These are phyloP conservation scores for Arthrobotrys pseudoclavata DNA, from an alignment of 2,329 filamentous ascomycete genomes.

Conservation along the genomic window DNA sequence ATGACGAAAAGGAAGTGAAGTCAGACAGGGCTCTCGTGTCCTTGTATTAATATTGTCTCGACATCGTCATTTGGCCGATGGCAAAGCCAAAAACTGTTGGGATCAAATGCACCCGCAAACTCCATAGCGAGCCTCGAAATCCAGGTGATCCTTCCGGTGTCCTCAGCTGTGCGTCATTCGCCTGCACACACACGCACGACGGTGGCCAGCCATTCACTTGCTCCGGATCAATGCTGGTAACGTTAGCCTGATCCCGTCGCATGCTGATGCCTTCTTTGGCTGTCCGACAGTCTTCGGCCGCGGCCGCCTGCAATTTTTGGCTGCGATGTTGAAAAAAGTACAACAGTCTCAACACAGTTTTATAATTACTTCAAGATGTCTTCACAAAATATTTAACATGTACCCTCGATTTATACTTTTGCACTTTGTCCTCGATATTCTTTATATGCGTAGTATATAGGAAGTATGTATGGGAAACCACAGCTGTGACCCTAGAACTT, in stretches of 20 bases:
- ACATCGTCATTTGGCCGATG: slow-evolving; percentile 58
- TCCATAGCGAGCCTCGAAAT: not conserved
- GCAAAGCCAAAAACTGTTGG: slow-evolving; percentile 48
- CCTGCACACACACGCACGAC: slow-evolving; percentile 30
- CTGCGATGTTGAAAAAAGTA: not conserved
- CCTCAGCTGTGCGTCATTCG: slow-evolving; percentile 39
- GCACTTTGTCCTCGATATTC: no score
- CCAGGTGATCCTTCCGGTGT: slow-evolving; percentile 47
- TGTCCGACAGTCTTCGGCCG: not conserved
- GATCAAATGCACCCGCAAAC: not conserved
- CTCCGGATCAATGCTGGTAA: not conserved
- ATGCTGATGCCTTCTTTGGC: slow-evolving; percentile 26
- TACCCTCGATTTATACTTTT: no score
- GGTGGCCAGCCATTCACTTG: not conserved
- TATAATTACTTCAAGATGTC: not conserved
- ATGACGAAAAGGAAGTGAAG: not conserved
- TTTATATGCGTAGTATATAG: no score
- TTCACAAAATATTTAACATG: no score
- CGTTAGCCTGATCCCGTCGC: not conserved
- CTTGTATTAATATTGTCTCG: not conserved
- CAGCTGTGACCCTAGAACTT: no score
- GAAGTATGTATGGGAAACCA: no score
- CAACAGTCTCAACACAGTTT: slow-evolving; percentile 4
- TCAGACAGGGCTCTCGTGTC: not conserved
- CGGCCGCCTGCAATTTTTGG: not conserved